A percentile compares a stretch with the other conserved stretches of the same genome.
Evolutionary conservation across 169 alveolate species (phyloP).

Genomic region (Cryptosporidium ubiquitum): DNA sequence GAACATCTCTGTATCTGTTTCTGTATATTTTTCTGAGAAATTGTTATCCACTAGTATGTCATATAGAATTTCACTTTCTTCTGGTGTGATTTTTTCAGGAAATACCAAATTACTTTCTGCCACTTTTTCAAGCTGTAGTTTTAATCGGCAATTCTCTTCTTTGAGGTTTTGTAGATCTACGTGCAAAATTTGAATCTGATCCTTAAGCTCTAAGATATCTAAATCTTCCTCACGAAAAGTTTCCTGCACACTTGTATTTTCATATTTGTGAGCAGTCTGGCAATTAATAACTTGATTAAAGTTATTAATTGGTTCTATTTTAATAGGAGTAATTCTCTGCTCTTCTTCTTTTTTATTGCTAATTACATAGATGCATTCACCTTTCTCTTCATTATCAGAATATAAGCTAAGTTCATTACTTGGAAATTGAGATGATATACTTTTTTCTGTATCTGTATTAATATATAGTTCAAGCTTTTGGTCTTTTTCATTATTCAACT

Average conservation of each 20-base stretch:
- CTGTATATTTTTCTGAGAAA: neutral
- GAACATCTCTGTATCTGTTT: neutral
- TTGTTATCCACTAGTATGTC: neutral
- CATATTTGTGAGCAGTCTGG: neutral
- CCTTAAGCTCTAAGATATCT: conserved; percentile 29
- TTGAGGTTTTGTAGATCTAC: neutral
- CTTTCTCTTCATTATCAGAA: neutral
- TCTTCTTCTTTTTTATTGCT: neutral
- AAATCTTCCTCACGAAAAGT: conserved; percentile 16
- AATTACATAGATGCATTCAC: neutral
- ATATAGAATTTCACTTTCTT: conserved; percentile 6
- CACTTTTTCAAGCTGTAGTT: neutral
- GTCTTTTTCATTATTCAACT: neutral
- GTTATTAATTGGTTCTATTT: conserved; percentile 5
- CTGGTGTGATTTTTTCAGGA: neutral
- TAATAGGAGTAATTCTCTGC: neutral
- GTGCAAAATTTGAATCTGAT: conserved; percentile 40
- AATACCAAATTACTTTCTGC: neutral
- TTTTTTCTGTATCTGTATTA: neutral
- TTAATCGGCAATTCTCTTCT: conserved; percentile 46
- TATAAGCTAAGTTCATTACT: neutral
- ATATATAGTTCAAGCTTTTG: neutral
- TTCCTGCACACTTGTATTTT: neutral
- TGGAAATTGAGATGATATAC: neutral
- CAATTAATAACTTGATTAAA: neutral